A percentile compares a stretch with the other conserved stretches of the same genome.
phyloP scores from a whole-genome alignment of 805 yeast genomes.

The Candida orba region DNA sequence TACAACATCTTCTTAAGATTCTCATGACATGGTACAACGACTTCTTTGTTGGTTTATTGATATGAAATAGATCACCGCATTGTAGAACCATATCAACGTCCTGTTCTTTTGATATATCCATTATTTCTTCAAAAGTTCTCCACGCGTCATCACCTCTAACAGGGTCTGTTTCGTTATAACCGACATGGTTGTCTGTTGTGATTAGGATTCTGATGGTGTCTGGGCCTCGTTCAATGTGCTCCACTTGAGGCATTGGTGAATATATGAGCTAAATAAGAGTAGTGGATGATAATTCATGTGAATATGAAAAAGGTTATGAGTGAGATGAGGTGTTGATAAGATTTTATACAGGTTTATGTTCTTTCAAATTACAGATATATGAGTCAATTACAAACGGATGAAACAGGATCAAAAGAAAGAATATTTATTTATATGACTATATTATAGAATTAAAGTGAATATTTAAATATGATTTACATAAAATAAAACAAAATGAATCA shows the following conservation, averaged over 20 bases:
- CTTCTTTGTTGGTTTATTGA: constrained; percentile 82
- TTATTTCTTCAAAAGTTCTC: constrained; percentile 78
- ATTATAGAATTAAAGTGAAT: too few relatives aligned
- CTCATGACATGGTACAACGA: constrained; percentile 78
- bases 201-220: constrained; percentile 72
- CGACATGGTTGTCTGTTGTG: constrained; percentile 96
- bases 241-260: constrained; percentile 25
- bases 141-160: constrained; percentile 87
- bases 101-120: constrained; percentile 55
- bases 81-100: constrained; percentile 88
- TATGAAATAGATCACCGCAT: constrained; percentile 89
- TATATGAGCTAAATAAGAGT: too few relatives aligned
- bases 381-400: too few relatives aligned
- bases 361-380: too few relatives aligned
- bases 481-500: too few relatives aligned
- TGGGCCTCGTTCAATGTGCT: constrained; percentile 39
- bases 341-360: too few relatives aligned
- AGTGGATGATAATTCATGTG: too few relatives aligned
- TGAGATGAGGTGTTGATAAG: not conserved
- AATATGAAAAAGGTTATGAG: too few relatives aligned
- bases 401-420: not conserved
- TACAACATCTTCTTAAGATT: constrained; percentile 59
- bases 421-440: too few relatives aligned
- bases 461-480: too few relatives aligned
- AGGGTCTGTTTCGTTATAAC: constrained; percentile 84